These are phyloP conservation scores for Galerina marginata DNA, from an alignment of 768 basidiomycete genomes.

Conservation along the genomic window DNA sequence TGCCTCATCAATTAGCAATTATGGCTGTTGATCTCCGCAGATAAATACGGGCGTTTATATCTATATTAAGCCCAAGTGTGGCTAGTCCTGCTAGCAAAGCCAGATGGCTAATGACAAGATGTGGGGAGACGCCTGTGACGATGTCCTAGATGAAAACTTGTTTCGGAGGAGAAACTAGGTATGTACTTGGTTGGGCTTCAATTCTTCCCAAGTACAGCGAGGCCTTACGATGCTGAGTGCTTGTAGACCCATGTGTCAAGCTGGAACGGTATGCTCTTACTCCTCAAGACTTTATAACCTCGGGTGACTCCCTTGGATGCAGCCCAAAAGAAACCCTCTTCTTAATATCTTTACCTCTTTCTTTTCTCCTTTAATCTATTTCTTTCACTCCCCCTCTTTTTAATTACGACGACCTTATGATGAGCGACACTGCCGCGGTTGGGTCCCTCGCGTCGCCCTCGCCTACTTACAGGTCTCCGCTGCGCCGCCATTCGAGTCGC, in stretches of 20 bases:
- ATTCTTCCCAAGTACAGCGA: not conserved
- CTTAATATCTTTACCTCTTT: not conserved
- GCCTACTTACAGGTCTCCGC: not conserved
- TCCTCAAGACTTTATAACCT: too few relatives aligned
- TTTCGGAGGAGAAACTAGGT: not conserved
- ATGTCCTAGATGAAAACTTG: not conserved
- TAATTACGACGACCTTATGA: not conserved
- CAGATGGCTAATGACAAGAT: too few relatives aligned
- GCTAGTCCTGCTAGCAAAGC: too few relatives aligned
- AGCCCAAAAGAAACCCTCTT: not conserved
- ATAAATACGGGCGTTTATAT: too few relatives aligned
- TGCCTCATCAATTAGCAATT: too few relatives aligned
- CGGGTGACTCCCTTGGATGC: not conserved
- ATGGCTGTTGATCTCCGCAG: too few relatives aligned
- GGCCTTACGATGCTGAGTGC: not conserved
- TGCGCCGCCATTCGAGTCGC: too few relatives aligned
- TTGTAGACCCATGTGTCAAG: not conserved
- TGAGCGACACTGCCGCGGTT: not conserved
- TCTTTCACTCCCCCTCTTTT: not conserved
- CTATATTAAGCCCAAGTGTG: too few relatives aligned
- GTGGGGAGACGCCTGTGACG: too few relatives aligned
- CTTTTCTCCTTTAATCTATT: not conserved
- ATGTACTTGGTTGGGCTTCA: not conserved
- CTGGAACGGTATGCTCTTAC: too few relatives aligned
- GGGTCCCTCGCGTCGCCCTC: not conserved